These are phyloP conservation scores for Ceriops decandra DNA, from an alignment of 345 rosid genomes.

Conservation along the genomic window DNA sequence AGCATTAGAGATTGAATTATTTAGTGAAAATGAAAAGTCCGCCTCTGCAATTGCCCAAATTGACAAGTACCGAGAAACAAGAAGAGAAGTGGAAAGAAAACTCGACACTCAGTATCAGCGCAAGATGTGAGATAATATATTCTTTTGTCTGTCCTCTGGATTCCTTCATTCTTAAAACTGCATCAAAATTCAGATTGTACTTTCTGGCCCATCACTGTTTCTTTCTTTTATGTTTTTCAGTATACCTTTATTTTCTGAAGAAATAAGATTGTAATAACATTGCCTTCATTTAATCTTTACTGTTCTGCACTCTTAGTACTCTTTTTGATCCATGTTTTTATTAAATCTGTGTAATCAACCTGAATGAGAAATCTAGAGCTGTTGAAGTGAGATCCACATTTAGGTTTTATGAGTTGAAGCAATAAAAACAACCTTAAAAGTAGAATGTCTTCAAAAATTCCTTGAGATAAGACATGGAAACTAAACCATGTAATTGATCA, in stretches of 20 bases:
- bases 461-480: too few relatives aligned
- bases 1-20: slow-evolving; percentile 52
- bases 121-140: slow-evolving; percentile 51
- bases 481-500: too few relatives aligned
- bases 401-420: neutral
- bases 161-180: slow-evolving; percentile 1
- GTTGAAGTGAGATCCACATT: neutral
- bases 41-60: slow-evolving; percentile 50
- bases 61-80: slow-evolving; percentile 55
- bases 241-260: neutral
- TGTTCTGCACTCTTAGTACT: neutral
- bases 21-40: slow-evolving; percentile 46
- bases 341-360: neutral
- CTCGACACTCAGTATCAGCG: slow-evolving; percentile 81
- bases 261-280: too few relatives aligned
- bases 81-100: slow-evolving; percentile 72
- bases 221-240: too few relatives aligned
- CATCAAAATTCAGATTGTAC: neutral
- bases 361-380: neutral
- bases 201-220: neutral
- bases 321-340: neutral
- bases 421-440: neutral
- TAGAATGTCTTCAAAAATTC: neutral
- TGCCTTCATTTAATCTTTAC: neutral
- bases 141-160: neutral